A percentile compares a stretch with the other conserved stretches of the same genome.
phyloP scores from a whole-genome alignment of 305 asterid genomes.

The Salvia sclarea region DNA sequence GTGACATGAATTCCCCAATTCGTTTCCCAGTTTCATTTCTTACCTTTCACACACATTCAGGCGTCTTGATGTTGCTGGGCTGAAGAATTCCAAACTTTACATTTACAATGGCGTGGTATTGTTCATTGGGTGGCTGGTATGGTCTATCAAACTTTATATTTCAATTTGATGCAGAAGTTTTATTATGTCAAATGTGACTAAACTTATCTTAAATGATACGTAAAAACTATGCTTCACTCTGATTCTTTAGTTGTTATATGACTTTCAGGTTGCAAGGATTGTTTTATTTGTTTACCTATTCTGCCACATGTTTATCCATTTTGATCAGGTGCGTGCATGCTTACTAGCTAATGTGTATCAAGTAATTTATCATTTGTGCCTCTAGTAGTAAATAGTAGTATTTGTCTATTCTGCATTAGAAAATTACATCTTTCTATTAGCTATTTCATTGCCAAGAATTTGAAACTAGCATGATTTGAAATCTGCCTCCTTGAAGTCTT shows the following conservation, averaged over 20 bases:
- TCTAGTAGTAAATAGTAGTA: not conserved
- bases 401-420: not conserved
- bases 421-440: not conserved
- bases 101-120: slow-evolving; percentile 76
- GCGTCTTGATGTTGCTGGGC: slow-evolving; percentile 77
- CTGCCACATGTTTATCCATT: slow-evolving; percentile 77
- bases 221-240: not conserved
- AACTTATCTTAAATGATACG: not conserved
- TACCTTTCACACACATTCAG: slow-evolving; percentile 40
- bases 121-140: slow-evolving; percentile 98
- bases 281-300: slow-evolving; percentile 62
- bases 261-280: slow-evolving; percentile 78
- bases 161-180: slow-evolving; percentile 11
- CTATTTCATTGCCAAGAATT: slow-evolving; percentile 2
- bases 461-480: slow-evolving; percentile 6
- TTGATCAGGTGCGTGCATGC: slow-evolving; percentile 66
- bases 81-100: slow-evolving; percentile 71
- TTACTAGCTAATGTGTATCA: not conserved
- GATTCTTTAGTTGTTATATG: slow-evolving; percentile 12
- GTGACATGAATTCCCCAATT: slow-evolving; percentile 24
- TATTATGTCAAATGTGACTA: not conserved
- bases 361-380: slow-evolving; percentile 9
- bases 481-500: not conserved
- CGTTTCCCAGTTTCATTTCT: slow-evolving; percentile 6
- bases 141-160: slow-evolving; percentile 30